These are phyloP conservation scores for Gymnopilus dilepis DNA, from an alignment of 768 basidiomycete genomes.

Conservation along the genomic window DNA sequence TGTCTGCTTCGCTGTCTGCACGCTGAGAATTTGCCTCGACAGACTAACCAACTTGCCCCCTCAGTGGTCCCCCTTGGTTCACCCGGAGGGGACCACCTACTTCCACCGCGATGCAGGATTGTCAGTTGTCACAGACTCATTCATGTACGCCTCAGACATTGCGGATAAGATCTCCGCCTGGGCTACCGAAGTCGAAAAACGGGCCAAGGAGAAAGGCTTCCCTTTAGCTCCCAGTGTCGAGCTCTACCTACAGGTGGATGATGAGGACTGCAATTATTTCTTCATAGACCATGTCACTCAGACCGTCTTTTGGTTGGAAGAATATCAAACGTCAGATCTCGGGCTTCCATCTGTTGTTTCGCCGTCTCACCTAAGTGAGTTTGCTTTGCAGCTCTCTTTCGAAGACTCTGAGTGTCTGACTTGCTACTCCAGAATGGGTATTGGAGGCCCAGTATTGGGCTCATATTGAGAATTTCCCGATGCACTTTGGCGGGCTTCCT, in stretches of 20 bases:
- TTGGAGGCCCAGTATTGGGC: slow-evolving; percentile 63
- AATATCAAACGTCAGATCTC: slow-evolving; percentile 45
- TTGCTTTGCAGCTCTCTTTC: background rate
- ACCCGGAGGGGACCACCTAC: slow-evolving; percentile 69
- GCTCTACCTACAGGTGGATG: slow-evolving; percentile 54
- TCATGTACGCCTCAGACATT: slow-evolving; percentile 45
- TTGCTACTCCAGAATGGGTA: slow-evolving; percentile 39
- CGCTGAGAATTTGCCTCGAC: background rate
- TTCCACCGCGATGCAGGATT: slow-evolving; percentile 43
- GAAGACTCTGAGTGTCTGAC: background rate
- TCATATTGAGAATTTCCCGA: slow-evolving; percentile 68
- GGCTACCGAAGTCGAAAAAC: slow-evolving; percentile 37
- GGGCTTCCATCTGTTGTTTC: slow-evolving; percentile 52
- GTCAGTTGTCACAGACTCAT: slow-evolving; percentile 59
- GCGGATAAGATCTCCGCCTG: slow-evolving; percentile 43
- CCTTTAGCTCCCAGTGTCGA: slow-evolving; percentile 46
- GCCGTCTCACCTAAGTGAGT: slow-evolving; percentile 58
- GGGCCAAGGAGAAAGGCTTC: slow-evolving; percentile 36
- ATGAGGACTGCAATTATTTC: slow-evolving; percentile 58
- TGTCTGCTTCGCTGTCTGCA: background rate
- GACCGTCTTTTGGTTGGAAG: slow-evolving; percentile 63
- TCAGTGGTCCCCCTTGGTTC: slow-evolving; percentile 52
- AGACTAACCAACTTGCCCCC: slow-evolving; percentile 52
- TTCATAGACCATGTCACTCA: slow-evolving; percentile 53
- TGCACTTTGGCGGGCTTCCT: slow-evolving; percentile 49